Percentiles rank a stretch among this genome's conserved stretches.
Evolutionary conservation across 2,329 filamentous ascomycete species (phyloP).

Genomic region (Aspergillus pseudotamarii): DNA sequence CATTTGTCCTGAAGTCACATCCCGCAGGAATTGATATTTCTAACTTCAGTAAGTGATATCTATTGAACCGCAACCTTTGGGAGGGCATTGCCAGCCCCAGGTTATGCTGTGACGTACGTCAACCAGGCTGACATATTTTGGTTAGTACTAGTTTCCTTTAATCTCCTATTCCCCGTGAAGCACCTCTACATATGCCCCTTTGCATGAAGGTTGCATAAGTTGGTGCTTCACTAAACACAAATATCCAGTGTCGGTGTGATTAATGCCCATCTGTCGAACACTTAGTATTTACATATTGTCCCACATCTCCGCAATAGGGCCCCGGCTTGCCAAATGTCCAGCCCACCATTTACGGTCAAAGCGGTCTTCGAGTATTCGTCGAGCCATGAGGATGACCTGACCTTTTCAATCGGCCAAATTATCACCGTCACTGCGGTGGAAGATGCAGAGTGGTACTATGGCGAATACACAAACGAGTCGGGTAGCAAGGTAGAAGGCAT

Average conservation of each 20-base stretch:
- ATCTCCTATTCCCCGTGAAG: conserved; percentile 11
- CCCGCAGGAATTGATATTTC: conserved; percentile 4
- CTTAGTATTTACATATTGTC: conserved; percentile 8
- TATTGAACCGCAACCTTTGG: background rate
- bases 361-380: conserved; percentile 94
- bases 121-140: conserved; percentile 33
- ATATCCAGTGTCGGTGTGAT: conserved; percentile 13
- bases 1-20: conserved; percentile 2
- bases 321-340: conserved; percentile 62
- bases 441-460: conserved; percentile 90
- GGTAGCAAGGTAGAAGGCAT: conserved; percentile 80
- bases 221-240: conserved; percentile 20
- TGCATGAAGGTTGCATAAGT: conserved; percentile 25
- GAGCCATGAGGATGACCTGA: conserved; percentile 90
- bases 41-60: conserved; percentile 17
- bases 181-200: conserved; percentile 19
- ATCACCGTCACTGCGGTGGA: conserved; percentile 93
- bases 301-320: conserved; percentile 28
- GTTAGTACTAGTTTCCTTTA: conserved; percentile 25
- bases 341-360: conserved; percentile 85
- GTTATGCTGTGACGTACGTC: conserved; percentile 29
- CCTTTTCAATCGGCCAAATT: conserved; percentile 80
- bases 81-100: conserved; percentile 12
- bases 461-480: conserved; percentile 77
- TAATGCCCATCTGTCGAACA: conserved; percentile 10